Conservation (phyloP, 192 early-diverging fungal species). For the Mortierella hygrophila region DNA sequence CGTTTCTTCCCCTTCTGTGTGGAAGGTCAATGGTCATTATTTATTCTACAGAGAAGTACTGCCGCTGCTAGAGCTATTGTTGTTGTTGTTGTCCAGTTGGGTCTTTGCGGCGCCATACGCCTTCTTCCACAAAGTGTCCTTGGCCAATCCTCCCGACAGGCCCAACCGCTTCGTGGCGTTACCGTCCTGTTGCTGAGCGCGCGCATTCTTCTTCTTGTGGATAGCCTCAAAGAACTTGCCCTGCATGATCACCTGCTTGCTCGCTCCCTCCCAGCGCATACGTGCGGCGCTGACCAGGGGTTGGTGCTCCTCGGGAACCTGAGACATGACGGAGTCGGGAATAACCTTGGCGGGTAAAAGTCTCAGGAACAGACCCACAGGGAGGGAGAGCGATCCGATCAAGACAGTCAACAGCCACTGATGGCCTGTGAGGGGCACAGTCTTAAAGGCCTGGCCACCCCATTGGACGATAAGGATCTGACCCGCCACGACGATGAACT, state of each 20-base stretch:
- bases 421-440: constrained; percentile 67
- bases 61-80: neutral
- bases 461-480: constrained; percentile 90
- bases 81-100: neutral
- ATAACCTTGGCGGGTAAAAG: constrained; percentile 76
- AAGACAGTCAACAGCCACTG: constrained; percentile 88
- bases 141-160: neutral
- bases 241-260: constrained; percentile 23
- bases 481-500: constrained; percentile 74
- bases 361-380: constrained; percentile 88
- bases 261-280: constrained; percentile 44
- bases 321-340: constrained; percentile 32
- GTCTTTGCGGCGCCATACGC: constrained; percentile 16
- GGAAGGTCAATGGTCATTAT: neutral
- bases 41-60: neutral
- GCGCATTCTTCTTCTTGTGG: constrained; percentile 20
- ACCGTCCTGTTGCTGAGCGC: neutral
- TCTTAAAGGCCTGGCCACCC: constrained; percentile 91
- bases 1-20: neutral
- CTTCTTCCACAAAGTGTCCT: constrained; percentile 17
- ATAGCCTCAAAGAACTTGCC: constrained; percentile 38
- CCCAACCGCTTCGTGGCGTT: neutral
- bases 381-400: constrained; percentile 85
- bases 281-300: constrained; percentile 36
- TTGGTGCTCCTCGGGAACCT: constrained; percentile 31